Evolutionary conservation across 768 basidiomycete species (phyloP), one percentile per base, ranked within the genome.

Genomic region (Lentinula sp.): DNA sequence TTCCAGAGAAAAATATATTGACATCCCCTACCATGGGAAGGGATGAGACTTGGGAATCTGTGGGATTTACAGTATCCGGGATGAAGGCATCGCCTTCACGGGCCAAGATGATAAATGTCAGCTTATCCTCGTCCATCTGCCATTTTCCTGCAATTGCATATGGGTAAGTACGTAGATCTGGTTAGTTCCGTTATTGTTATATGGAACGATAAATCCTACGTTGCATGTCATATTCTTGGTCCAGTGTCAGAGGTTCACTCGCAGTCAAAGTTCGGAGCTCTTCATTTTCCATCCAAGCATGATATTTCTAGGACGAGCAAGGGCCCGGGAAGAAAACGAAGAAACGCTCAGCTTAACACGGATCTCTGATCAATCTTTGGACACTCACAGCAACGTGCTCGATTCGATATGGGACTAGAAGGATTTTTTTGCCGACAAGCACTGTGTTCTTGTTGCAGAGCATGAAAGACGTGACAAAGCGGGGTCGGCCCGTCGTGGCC

Each of bases 151-250:
- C 41, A 49, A 9, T 9, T 39, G 37, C 9, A 13, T 13, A 39
- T 9, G 37, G 13, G 13, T 35, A 15, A 5, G 16, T 28, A 28
- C 12, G 9, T 13, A 16, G 15, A 41, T 41, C 4, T 39, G 32
- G 42, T 56, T 15, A 43, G 39, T 42, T 43, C 41, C 39, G 55
- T 33, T 37, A 39, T 12, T 43, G 28, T 10, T 32, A 36, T 13
- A 32, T 58, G 42, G 15, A 28, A 28, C 18, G 43, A 57, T 41
- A 93, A 36, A n/a, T 23, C 39, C 43, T 32, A 56, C 94, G 77
- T 71, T 96, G 94, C 94, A 96, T 96, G 23, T 87, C 86, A 62
- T 87, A 86, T 68, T 95, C 95, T 67, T 95, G 84, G 62, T 89
- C 85, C 6, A 93, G 73, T 7, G 81, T 83, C 45, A 97, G 78